These are phyloP conservation scores for Tubosaeta sp. DNA, from an alignment of 768 basidiomycete genomes.

Conservation along the genomic window DNA sequence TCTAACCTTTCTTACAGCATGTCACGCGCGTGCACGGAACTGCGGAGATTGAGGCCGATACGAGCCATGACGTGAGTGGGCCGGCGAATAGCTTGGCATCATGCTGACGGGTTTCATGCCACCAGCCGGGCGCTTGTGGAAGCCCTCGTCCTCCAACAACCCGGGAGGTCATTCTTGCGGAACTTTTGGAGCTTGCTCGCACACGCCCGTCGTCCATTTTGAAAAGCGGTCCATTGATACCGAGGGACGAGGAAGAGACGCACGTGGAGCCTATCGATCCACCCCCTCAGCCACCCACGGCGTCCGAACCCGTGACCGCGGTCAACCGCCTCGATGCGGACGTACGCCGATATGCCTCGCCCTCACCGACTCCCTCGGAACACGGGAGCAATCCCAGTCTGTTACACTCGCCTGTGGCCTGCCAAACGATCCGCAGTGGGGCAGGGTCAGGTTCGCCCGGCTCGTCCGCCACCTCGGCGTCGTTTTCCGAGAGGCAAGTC, in stretches of 20 bases:
- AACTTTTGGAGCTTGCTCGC: not conserved
- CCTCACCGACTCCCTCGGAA: conserved; percentile 28
- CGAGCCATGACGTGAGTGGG: conserved; percentile 3
- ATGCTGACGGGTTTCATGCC: no score
- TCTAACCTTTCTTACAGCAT: conserved; percentile 17
- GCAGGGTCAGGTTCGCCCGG: conserved; percentile 9
- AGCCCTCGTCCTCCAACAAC: no score
- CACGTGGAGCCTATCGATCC: conserved; percentile 1
- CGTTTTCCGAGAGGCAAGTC: conserved; percentile 16
- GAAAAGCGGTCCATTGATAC: not conserved
- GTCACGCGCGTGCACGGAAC: conserved; percentile 13
- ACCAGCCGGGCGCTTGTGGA: no score
- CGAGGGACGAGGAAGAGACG: not conserved
- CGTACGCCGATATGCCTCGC: conserved; percentile 3
- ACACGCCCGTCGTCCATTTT: not conserved
- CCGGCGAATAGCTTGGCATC: not conserved
- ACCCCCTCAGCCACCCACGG: conserved; percentile 1
- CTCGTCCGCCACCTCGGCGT: conserved; percentile 11
- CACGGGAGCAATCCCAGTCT: conserved; percentile 20
- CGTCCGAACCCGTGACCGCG: not conserved
- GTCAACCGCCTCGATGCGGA: not conserved
- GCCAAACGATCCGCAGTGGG: not conserved
- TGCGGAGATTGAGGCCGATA: conserved; percentile 2
- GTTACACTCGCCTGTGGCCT: conserved; percentile 1
- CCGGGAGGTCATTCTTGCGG: no score